Conservation (phyloP, 768 basidiomycete genomes). For the Stropharia rugosoannulata region DNA sequence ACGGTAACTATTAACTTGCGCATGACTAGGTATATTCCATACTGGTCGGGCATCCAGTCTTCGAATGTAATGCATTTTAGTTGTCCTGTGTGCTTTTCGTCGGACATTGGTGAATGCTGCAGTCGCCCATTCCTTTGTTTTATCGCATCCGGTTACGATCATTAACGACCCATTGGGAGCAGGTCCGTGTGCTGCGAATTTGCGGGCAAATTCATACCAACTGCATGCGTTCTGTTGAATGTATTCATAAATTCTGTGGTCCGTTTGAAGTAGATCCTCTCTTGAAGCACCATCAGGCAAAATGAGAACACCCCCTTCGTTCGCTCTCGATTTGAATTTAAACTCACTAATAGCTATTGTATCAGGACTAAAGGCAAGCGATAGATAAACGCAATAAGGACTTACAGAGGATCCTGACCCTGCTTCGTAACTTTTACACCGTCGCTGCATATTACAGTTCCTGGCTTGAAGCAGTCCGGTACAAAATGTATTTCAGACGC, state of each 20-base stretch:
- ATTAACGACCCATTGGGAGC: neutral
- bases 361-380: neutral
- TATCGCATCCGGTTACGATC: neutral
- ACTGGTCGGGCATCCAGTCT: too few relatives aligned
- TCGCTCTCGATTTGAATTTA: neutral
- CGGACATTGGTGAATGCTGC: too few relatives aligned
- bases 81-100: too few relatives aligned
- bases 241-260: conserved; percentile 4
- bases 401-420: conserved; percentile 5
- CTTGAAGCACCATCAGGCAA: conserved; percentile 14
- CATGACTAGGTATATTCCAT: too few relatives aligned
- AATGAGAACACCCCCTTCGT: neutral
- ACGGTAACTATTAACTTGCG: too few relatives aligned
- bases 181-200: neutral
- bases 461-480: conserved; percentile 8
- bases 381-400: neutral
- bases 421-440: neutral
- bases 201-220: neutral
- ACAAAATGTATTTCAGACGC: neutral
- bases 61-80: too few relatives aligned
- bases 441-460: conserved; percentile 7
- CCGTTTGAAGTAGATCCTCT: conserved; percentile 7
- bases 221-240: neutral
- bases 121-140: neutral
- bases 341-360: neutral